Conservation (phyloP, 2,329 filamentous ascomycete species). For the Colletotrichum sp. region DNA sequence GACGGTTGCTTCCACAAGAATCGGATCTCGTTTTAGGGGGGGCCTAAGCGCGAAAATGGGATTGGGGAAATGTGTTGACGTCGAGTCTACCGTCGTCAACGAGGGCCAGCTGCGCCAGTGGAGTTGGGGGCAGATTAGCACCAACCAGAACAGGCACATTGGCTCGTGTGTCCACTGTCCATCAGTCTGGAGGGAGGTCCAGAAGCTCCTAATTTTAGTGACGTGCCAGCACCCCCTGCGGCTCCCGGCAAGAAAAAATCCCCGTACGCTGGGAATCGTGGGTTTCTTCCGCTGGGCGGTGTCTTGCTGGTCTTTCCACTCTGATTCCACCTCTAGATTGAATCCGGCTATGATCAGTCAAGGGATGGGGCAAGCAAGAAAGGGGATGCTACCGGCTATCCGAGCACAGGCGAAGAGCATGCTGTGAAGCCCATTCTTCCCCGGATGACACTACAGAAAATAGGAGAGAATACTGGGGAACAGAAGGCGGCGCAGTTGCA, state of each 20-base stretch:
- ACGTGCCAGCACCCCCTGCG: conserved; percentile 2
- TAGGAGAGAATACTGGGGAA: neutral
- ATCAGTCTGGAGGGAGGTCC: neutral
- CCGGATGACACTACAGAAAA: neutral
- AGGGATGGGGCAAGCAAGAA: neutral
- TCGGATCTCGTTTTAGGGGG: conserved; percentile 11
- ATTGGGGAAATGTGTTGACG: conserved; percentile 9
- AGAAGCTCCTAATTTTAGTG: conserved; percentile 15
- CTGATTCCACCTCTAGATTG: neutral
- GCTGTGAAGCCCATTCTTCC: neutral
- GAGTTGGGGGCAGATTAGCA: neutral
- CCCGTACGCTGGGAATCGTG: neutral
- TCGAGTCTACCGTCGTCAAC: neutral
- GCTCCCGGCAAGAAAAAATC: neutral
- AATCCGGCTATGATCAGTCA: neutral
- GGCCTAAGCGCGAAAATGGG: conserved; percentile 2
- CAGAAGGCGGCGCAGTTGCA: neutral
- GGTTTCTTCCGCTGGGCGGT: neutral
- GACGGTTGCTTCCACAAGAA: neutral
- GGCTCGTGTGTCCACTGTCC: neutral
- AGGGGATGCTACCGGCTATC: neutral
- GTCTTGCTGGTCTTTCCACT: neutral
- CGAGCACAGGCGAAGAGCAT: neutral
- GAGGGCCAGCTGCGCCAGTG: neutral
- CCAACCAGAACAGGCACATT: neutral